Base-by-base conservation (phyloP, 352 stramenopile genomes). In the Phytopythium kandeliae region DNA sequence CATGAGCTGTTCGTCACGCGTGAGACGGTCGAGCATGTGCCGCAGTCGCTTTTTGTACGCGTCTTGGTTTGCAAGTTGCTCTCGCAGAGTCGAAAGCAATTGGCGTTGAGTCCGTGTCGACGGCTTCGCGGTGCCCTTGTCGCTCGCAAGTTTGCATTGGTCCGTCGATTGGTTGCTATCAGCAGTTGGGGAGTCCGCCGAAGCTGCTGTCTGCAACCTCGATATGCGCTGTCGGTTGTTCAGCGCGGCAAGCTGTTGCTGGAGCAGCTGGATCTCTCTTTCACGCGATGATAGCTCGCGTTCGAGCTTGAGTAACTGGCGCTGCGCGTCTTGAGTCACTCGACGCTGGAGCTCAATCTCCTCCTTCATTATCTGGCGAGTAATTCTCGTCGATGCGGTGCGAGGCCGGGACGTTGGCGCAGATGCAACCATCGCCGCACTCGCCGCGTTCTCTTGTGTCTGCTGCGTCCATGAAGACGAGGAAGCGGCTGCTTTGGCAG, bases 31-130 rank as follows among this genome's bases (percentile, higher is more conserved):
- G 21, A 74, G 58, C 58, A 86, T 66, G n/a, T 63, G 58, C 2
- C 56, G 55, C 13, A 88, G 51, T 30, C 67, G 67, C 60, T 82
- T 81, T 48, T 78, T 80, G 69, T 86, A 88, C 17, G 61, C 54
- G 7, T 79, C 71, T 33, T 74, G 64, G 19, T 63, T 71, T 2
- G 56, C 62, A 21, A 78, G 65, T 36, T 88, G 57, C 16, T 79
- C 52, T 55, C 77, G 66, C 28, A 86, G 57, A 26, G 38, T 45
- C 1, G 49, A 45, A 0, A 67, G 48, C 17, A 42, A 12, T 11
- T n/a, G 13, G 2, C 4, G 4, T 8, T 46, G 40, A 19, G 12
- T 10, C 51, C 25, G 11, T 63, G 21, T 19, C 12, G 43, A 8
- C 25, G 21, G 7, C 19, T 1, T 37, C 24, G 12, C 24, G 34